Evolutionary conservation across 495 filamentous ascomycete genomes (phyloP), one percentile per base, ranked within the genome.

Genomic region (Hypoxylon lienhwacheense): DNA sequence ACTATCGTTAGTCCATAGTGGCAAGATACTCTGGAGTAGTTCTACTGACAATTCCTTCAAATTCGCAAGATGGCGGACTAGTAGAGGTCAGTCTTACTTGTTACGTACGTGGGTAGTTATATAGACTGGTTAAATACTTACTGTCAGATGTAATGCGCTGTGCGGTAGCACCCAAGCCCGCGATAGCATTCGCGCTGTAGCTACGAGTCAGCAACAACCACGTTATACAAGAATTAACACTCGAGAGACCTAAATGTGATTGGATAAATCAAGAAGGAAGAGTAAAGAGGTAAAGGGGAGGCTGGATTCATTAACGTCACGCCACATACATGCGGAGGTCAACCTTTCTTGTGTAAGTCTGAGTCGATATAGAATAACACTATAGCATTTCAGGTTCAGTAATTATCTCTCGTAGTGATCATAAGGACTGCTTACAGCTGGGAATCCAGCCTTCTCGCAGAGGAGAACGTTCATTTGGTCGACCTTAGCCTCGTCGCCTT

Each of bases 401-500:
- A 1, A 31, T 14, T 22, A 5, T 34, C 6, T 1, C 14, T n/a
- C 7, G 4, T 8, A 20, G n/a, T n/a, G 15, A 11, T 32, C 5
- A 4, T 25, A 22, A 1, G 19, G 28, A 3, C 2, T 35, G 20
- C 50, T 40, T 26, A 54, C 50, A 15, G 77, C 81, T 1, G 70
- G 69, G 72, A 98, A 97, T 7, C 90, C 91, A 37, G 89, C 85
- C 71, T 96, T 95, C 69, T 90, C 65, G 47, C 85, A 89, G 26
- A 97, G 80, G 4, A 95, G 78, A 59, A 86, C 80, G 57, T 90
- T 87, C 2, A 92, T 76, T 57, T 84, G 68, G 57, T 93, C 86
- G 20, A 90, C 83, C 73, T 96, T 96, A 29, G 73, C 72, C 53
- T 85, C 79, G 66, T 97, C 85, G 25, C 87, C 86, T 10, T 86